A percentile compares a stretch with the other conserved stretches of the same genome.
phyloP scores from a whole-genome alignment of 371 early-diverging fungal species.

The Circinella minor region DNA sequence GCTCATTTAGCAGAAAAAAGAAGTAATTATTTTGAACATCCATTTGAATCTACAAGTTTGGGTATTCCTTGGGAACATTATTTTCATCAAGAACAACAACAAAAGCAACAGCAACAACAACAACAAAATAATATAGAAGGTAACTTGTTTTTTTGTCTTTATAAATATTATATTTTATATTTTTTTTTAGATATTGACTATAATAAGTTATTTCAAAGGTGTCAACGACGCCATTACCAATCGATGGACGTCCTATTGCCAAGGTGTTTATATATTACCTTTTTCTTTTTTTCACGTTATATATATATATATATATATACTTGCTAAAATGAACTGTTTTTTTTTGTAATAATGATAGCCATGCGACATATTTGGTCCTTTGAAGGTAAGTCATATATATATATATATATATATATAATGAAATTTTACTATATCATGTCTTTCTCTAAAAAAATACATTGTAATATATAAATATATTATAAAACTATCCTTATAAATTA shows the following conservation, averaged over 20 bases:
- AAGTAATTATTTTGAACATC: slow-evolving; percentile 46
- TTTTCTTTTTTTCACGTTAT: background rate
- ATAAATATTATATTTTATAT: slow-evolving; percentile 21
- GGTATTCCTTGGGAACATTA: too few species aligned
- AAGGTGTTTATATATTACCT: background rate
- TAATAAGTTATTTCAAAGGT: background rate
- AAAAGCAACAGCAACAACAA: too few species aligned
- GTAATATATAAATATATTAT: too few species aligned
- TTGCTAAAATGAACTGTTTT: too few species aligned
- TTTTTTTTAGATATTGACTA: background rate
- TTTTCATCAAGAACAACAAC: background rate
- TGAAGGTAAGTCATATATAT: too few species aligned
- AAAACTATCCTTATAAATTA: background rate
- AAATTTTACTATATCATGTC: too few species aligned
- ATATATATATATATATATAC: too few species aligned
- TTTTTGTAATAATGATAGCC: too few species aligned
- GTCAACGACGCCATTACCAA: background rate
- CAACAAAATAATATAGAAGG: background rate
- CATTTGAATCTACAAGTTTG: slow-evolving; percentile 31
- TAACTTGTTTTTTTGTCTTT: too few species aligned
- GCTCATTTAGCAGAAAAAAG: slow-evolving; percentile 23
- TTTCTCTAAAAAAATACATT: background rate
- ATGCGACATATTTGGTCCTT: too few species aligned
- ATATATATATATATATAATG: too few species aligned
- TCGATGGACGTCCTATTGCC: background rate